Evolutionary conservation across 2,329 filamentous ascomycete species (phyloP).

Genomic region (Cladophialophora immunda): DNA sequence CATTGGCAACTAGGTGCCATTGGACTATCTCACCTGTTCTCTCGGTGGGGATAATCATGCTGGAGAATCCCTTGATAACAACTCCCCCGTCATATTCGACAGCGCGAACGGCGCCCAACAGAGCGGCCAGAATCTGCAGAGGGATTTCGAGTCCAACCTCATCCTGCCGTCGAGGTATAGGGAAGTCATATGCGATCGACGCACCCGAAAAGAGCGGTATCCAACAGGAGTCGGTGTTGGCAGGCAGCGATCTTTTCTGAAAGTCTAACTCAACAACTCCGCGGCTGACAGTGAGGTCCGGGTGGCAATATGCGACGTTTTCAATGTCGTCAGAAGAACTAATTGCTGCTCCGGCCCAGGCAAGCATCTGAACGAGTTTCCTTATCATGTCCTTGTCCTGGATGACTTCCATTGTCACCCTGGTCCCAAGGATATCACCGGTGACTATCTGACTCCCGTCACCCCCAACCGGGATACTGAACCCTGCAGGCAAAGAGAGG

Average conservation of each 20-base stretch:
- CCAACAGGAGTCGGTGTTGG: background rate
- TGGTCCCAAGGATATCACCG: background rate
- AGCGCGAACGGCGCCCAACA: conserved; percentile 1
- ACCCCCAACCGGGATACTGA: background rate
- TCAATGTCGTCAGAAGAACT: background rate
- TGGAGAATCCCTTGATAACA: background rate
- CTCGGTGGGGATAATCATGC: background rate
- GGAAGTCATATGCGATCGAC: background rate
- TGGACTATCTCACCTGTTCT: background rate
- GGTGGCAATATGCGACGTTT: background rate
- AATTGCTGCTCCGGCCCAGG: background rate
- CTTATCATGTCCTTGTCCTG: background rate
- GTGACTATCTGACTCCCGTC: background rate
- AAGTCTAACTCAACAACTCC: background rate
- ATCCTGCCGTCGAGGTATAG: background rate
- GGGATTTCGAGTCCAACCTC: background rate
- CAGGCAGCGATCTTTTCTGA: background rate
- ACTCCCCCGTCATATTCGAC: background rate
- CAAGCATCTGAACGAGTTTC: background rate
- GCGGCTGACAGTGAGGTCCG: background rate
- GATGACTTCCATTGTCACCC: background rate
- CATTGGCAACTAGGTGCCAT: background rate
- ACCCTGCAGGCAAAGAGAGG: background rate
- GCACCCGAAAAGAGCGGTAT: background rate
- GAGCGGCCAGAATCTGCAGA: background rate